These are phyloP conservation scores for Penicillium robsamsonii DNA, from an alignment of 495 filamentous ascomycete genomes.

Conservation along the genomic window DNA sequence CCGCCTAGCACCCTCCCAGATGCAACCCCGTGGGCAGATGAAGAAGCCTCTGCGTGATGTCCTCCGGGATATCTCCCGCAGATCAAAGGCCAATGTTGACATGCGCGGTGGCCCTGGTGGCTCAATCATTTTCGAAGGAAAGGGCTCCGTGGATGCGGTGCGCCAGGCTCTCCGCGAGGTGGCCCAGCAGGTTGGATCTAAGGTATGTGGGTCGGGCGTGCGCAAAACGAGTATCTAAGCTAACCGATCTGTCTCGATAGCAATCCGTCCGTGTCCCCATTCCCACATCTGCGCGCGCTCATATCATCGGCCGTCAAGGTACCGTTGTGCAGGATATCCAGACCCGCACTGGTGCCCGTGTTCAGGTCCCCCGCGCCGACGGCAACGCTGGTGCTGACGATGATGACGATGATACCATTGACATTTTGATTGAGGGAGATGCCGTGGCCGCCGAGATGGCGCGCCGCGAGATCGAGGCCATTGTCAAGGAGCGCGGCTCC, in stretches of 20 bases:
- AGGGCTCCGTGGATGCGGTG: constrained; percentile 71
- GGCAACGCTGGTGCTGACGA: constrained; percentile 49
- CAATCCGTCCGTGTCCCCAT: constrained; percentile 73
- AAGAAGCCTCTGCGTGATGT: constrained; percentile 81
- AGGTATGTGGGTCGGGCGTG: constrained; percentile 49
- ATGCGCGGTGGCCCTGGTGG: constrained; percentile 66
- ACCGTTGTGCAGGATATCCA: constrained; percentile 85
- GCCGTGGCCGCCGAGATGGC: constrained; percentile 79
- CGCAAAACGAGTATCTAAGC: background rate
- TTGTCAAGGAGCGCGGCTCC: constrained; percentile 80
- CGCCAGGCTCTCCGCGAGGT: constrained; percentile 83
- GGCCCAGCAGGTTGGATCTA: constrained; percentile 76
- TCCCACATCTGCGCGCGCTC: constrained; percentile 73
- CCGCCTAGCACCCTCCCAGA: constrained; percentile 65
- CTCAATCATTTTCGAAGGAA: constrained; percentile 73
- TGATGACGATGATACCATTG: constrained; percentile 78
- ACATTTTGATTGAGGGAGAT: constrained; percentile 88
- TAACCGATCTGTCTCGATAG: constrained; percentile 37
- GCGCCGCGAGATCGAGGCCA: constrained; percentile 73
- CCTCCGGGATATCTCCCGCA: constrained; percentile 80
- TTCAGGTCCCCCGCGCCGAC: constrained; percentile 81
- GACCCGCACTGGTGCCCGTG: constrained; percentile 77
- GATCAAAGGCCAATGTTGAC: constrained; percentile 80
- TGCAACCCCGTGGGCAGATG: constrained; percentile 69
- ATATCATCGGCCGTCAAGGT: constrained; percentile 90